These are phyloP conservation scores for Porpolomopsis calyptriformis DNA, from an alignment of 768 basidiomycete species.

Conservation along the genomic window DNA sequence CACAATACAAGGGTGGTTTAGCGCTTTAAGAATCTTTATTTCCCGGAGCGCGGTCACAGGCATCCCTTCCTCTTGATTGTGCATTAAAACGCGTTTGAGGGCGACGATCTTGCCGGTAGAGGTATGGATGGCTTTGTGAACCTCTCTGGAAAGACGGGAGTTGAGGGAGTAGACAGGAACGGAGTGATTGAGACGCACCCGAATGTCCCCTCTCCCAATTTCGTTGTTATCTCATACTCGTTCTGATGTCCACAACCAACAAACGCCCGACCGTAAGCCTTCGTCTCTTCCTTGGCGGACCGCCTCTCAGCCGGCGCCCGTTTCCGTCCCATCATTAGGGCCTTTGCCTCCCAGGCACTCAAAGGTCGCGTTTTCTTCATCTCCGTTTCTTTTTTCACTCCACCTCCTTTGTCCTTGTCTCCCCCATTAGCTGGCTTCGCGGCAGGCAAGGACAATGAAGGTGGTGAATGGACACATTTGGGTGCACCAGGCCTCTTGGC, in stretches of 20 bases:
- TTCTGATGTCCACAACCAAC: slow-evolving; percentile 58
- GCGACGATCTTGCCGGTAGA: slow-evolving; percentile 59
- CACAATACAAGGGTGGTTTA: slow-evolving; percentile 79
- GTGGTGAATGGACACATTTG: slow-evolving; percentile 34
- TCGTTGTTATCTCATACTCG: slow-evolving; percentile 74
- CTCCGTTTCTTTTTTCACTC: slow-evolving; percentile 1
- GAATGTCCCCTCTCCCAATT: slow-evolving; percentile 95
- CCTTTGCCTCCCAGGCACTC: slow-evolving; percentile 15
- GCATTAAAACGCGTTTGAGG: slow-evolving; percentile 90
- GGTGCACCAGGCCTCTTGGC: slow-evolving; percentile 40
- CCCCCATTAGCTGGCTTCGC: no score
- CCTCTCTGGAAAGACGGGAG: slow-evolving; percentile 46
- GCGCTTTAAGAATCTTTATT: slow-evolving; percentile 89
- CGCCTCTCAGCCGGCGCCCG: slow-evolving; percentile 39
- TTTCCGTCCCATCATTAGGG: slow-evolving; percentile 21
- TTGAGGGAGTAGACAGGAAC: slow-evolving; percentile 5
- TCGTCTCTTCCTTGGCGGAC: slow-evolving; percentile 52
- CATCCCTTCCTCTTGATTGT: slow-evolving; percentile 95
- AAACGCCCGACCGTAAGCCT: slow-evolving; percentile 59
- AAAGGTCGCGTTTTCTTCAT: slow-evolving; percentile 17
- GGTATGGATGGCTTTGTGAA: slow-evolving; percentile 75
- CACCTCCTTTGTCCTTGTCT: slow-evolving; percentile 7
- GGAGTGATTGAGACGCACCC: slow-evolving; percentile 47
- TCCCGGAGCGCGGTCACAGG: slow-evolving; percentile 94
- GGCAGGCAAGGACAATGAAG: slow-evolving; percentile 21